Base-by-base conservation (phyloP, 2,329 filamentous ascomycete species). In the Pseudogymnoascus sp. region DNA sequence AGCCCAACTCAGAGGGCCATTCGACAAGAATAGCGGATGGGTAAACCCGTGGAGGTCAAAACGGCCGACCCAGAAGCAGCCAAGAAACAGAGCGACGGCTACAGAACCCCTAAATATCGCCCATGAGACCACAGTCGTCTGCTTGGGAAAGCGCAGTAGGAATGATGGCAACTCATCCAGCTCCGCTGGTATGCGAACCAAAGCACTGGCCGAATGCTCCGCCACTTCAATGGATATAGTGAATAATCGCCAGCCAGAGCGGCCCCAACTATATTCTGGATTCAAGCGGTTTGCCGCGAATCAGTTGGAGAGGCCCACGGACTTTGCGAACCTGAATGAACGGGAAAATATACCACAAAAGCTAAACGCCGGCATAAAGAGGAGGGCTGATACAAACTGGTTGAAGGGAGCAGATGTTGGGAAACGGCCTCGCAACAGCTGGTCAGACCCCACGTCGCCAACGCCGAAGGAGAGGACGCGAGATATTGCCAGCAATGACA, bases 1-100 rank as follows among this genome's bases (percentile, higher is more conserved):
- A 11, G 82, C 87, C 6, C 73, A 75, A 5, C 75, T 90, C 2
- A 79, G 75, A 64, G 88, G 87, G 0, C 88, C 87, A 0, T 88
- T 90, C 66, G 77, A 80, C 49, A 71, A 68, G 62, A 69, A 74
- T 41, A 76, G 72, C 1, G 79, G 79, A 21, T 84, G 81, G 81
- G 68, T 71, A 33, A 83, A 83, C 65, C 82, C 82, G 12, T 84
- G 82, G 82, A 69, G 72, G 43, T 75, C 77, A 1, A 55, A 70
- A 63, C 31, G 64, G 62, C 60, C 59, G 26, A 16, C 29, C 49
- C 29, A 14, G 7, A 55, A 55, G 10, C 29, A 35, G 16, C n/a
- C 49, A 19, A 8, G 10, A 16, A 55, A 21, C 4, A 33, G 16
- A 55, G 11, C 49, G 16, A 35, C 49, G 14, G 29, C 10, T 21